phyloP scores from a whole-genome alignment of 1,284 basidiomycete species.

The Laetiporus sulphureus region DNA sequence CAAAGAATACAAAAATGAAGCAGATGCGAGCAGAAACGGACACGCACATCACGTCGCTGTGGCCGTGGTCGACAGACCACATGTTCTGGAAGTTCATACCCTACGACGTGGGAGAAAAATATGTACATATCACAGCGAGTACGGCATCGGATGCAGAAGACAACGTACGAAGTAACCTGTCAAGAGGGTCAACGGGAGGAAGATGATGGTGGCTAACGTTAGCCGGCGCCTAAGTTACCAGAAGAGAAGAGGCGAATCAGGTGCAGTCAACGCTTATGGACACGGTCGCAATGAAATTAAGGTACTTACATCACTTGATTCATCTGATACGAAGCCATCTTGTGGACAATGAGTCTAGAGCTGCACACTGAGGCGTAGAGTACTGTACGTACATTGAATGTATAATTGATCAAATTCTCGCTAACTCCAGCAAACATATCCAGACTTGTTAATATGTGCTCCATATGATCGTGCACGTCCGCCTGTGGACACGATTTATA shows the following conservation, averaged over 20 bases:
- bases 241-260: too few species aligned
- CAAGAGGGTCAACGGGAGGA: slow-evolving; percentile 61
- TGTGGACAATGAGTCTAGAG: not conserved
- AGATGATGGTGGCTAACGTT: slow-evolving; percentile 61
- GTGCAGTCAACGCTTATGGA: too few species aligned
- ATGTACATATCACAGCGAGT: not conserved
- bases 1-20: too few species aligned
- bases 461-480: slow-evolving; percentile 67
- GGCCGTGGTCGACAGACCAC: slow-evolving; percentile 36
- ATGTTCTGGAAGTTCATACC: slow-evolving; percentile 64
- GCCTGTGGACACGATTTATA: slow-evolving; percentile 32
- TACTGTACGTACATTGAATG: slow-evolving; percentile 43
- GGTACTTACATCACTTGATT: slow-evolving; percentile 56
- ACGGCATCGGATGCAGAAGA: not conserved
- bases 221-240: slow-evolving; percentile 45
- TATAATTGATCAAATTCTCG: slow-evolving; percentile 66
- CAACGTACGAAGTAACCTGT: slow-evolving; percentile 63
- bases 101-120: slow-evolving; percentile 24
- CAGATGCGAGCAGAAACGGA: too few species aligned
- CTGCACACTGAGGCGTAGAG: not conserved
- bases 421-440: slow-evolving; percentile 64
- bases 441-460: slow-evolving; percentile 56
- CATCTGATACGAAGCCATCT: slow-evolving; percentile 67
- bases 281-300: too few species aligned
- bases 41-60: slow-evolving; percentile 44